Evolutionary conservation across 306 rosid genomes (phyloP), one percentile per base, ranked within the genome.

Genomic region (Boehmeria nivea): DNA sequence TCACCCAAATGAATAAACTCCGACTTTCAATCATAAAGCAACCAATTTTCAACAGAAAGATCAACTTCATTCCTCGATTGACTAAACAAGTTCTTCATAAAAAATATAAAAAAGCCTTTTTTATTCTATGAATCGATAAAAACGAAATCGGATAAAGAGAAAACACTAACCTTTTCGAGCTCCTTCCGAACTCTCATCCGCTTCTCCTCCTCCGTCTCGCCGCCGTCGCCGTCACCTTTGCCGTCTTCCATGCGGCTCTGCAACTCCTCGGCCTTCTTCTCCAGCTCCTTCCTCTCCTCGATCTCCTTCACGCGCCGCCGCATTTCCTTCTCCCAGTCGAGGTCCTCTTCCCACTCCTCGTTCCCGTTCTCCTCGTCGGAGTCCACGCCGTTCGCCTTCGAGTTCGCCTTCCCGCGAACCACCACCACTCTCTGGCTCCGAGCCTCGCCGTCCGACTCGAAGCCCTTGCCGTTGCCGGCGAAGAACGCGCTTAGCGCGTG

Each of bases 191-290:
- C 98, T 76, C 96, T 75, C 89, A 73, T 82, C 76, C 87, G 76
- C 77, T 91, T 89, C 69, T 82, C 89, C 44, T 90, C 85, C 69
- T 90, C 98, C 1, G 79, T 74, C 71, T 79, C 90, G 20, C 81
- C 89, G 3, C 15, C 15, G 19, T 75, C 83, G 43, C 56, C 86
- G 19, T 60, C 78, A 4, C 54, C 80, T 10, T 51, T 72, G 9
- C 43, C 78, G 17, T 70, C 83, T 28, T 64, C 78, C 39, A 36
- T 36, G 43, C 43, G 72, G 63, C 78, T 82, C 82, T 75, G 89
- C 75, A 91, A 64, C 66, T 91, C 98, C 65, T 91, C 96, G 0
- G 94, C 96, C 43, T 80, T 91, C 82, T 81, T 91, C 78, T 64
- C 96, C 18, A 91, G 68, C 78, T 87, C 98, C 47, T 64, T 87